phyloP scores from a whole-genome alignment of 2,329 filamentous ascomycete genomes.

The Alternaria sp. region DNA sequence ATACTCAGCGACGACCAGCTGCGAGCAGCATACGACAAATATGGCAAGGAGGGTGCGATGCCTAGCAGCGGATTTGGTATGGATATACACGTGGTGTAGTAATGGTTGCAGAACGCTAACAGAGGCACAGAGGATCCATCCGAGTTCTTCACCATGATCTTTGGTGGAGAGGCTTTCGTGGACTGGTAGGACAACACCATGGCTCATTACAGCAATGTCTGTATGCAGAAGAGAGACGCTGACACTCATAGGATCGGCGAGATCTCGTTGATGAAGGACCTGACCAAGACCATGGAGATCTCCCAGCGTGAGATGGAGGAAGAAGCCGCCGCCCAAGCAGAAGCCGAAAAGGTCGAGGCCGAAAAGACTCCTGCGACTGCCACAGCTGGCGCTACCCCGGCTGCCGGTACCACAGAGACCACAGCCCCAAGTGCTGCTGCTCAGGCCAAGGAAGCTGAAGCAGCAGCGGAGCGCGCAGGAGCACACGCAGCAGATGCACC shows the following conservation, averaged over 20 bases:
- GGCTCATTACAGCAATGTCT: not conserved
- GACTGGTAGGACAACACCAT: slow-evolving; percentile 67
- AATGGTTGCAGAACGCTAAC: slow-evolving; percentile 30
- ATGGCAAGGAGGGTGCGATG: slow-evolving; percentile 92
- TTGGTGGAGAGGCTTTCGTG: slow-evolving; percentile 92
- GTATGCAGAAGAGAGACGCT: slow-evolving; percentile 4
- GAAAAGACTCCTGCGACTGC: slow-evolving; percentile 29
- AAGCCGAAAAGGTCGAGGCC: slow-evolving; percentile 41
- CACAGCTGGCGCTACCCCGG: slow-evolving; percentile 17
- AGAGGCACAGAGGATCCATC: slow-evolving; percentile 76
- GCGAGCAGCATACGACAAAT: slow-evolving; percentile 93
- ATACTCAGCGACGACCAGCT: slow-evolving; percentile 88
- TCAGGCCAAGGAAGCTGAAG: slow-evolving; percentile 53
- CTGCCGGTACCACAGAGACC: slow-evolving; percentile 16
- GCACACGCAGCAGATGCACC: slow-evolving; percentile 38
- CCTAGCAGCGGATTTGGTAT: slow-evolving; percentile 87
- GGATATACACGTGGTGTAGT: slow-evolving; percentile 21
- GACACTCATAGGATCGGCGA: slow-evolving; percentile 75
- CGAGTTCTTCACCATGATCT: slow-evolving; percentile 99
- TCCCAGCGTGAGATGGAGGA: slow-evolving; percentile 83
- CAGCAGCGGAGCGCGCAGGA: slow-evolving; percentile 52
- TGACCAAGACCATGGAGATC: slow-evolving; percentile 98
- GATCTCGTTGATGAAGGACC: slow-evolving; percentile 97
- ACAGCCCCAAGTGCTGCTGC: slow-evolving; percentile 45
- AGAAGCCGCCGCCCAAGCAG: slow-evolving; percentile 65